These are phyloP conservation scores for Cryptococcus deneoformans DNA, from an alignment of 1,284 basidiomycete species.

Conservation along the genomic window DNA sequence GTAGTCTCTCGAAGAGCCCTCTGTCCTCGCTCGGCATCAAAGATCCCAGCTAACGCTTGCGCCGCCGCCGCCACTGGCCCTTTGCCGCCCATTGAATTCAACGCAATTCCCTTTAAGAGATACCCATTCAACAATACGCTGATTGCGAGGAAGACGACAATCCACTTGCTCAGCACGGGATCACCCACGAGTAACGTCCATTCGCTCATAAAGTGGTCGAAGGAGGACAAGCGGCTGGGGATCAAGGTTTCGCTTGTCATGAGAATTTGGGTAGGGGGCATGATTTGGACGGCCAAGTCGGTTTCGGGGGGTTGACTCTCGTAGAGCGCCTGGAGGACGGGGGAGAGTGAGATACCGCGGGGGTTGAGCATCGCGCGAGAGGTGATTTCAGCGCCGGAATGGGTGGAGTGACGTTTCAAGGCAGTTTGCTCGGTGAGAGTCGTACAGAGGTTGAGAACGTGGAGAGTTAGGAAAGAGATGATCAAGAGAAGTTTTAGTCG, in stretches of 20 bases:
- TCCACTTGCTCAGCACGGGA: slow-evolving; percentile 94
- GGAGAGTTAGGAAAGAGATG: slow-evolving; percentile 80
- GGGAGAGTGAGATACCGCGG: slow-evolving; percentile 57
- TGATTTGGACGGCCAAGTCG: slow-evolving; percentile 66
- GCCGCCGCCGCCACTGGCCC: slow-evolving; percentile 52
- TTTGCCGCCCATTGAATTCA: slow-evolving; percentile 48
- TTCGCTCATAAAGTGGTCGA: slow-evolving; percentile 87
- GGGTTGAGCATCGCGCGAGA: slow-evolving; percentile 41
- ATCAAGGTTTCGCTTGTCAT: slow-evolving; percentile 28
- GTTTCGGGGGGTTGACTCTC: slow-evolving; percentile 50
- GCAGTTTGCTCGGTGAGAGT: slow-evolving; percentile 77
- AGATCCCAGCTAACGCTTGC: slow-evolving; percentile 50
- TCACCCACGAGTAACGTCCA: slow-evolving; percentile 96
- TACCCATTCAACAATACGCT: slow-evolving; percentile 93
- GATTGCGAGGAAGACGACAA: slow-evolving; percentile 81
- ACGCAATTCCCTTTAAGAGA: slow-evolving; percentile 71
- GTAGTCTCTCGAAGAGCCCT: slow-evolving; percentile 24
- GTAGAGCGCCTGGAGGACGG: slow-evolving; percentile 62
- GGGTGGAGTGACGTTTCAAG: slow-evolving; percentile 56
- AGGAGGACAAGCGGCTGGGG: slow-evolving; percentile 49
- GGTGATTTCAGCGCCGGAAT: slow-evolving; percentile 30
- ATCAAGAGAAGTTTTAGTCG: slow-evolving; percentile 89
- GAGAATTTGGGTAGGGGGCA: slow-evolving; percentile 64
- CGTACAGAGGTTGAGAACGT: slow-evolving; percentile 89
- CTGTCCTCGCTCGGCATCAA: slow-evolving; percentile 35